A percentile compares a stretch with the other conserved stretches of the same genome.
These are phyloP conservation scores for Trypanosoma mega DNA, from an alignment of 208 protist genomes.

Conservation along the genomic window DNA sequence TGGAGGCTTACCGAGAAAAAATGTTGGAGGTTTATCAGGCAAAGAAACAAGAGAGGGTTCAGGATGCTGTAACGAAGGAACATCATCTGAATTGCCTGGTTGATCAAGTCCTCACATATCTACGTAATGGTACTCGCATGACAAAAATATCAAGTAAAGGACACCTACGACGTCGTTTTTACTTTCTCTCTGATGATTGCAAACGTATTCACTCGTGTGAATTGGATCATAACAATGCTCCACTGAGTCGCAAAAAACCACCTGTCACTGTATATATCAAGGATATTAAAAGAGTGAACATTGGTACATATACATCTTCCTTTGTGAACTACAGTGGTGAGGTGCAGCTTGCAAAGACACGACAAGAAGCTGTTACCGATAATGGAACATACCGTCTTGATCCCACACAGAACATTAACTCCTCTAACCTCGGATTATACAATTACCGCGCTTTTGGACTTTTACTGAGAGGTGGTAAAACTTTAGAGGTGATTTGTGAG, in stretches of 20 bases:
- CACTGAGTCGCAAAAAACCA: conserved; percentile 83
- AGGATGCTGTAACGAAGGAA: conserved; percentile 82
- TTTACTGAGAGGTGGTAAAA: conserved; percentile 77
- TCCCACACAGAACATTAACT: conserved; percentile 72
- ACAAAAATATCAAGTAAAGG: conserved; percentile 87
- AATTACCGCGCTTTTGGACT: conserved; percentile 89
- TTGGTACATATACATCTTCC: conserved; percentile 83
- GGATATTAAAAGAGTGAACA: conserved; percentile 82
- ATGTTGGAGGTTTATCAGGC: conserved; percentile 72
- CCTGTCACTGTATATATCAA: conserved; percentile 80
- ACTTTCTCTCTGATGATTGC: conserved; percentile 88
- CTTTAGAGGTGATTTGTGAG: conserved; percentile 89
- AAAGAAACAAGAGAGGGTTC: conserved; percentile 84
- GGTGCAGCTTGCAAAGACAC: conserved; percentile 64
- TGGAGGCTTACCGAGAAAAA: conserved; percentile 79
- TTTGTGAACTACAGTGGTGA: conserved; percentile 77
- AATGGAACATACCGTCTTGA: conserved; percentile 80
- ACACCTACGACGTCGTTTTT: conserved; percentile 73
- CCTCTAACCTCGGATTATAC: conserved; percentile 73
- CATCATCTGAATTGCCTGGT: conserved; percentile 77
- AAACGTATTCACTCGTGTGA: conserved; percentile 89
- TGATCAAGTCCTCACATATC: conserved; percentile 87
- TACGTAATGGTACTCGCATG: conserved; percentile 83
- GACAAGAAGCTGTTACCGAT: conserved; percentile 68
- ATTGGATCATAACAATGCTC: conserved; percentile 68